Evolutionary conservation across 495 filamentous ascomycete genomes (phyloP).

Genomic region (Articulospora tetracladia): DNA sequence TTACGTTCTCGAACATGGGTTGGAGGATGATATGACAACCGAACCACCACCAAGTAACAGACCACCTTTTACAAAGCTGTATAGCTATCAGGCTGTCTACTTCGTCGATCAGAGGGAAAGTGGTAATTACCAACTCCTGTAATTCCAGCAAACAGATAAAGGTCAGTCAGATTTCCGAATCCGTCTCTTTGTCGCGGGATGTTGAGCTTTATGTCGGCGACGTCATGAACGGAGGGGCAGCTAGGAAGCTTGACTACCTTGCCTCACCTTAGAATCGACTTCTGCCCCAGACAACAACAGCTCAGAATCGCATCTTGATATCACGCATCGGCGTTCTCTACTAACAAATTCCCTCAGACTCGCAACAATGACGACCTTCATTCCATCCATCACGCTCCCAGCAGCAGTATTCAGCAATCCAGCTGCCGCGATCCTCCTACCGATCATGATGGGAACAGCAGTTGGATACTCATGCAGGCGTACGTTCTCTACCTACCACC

Average conservation of each 20-base stretch:
- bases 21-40: too few relatives aligned
- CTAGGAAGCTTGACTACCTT: neutral
- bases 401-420: slow-evolving; percentile 57
- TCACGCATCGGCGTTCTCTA: neutral
- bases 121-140: too few relatives aligned
- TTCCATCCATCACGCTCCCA: slow-evolving; percentile 59
- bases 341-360: neutral
- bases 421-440: slow-evolving; percentile 65
- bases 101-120: too few relatives aligned
- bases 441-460: slow-evolving; percentile 57
- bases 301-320: too few relatives aligned
- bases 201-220: neutral
- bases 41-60: too few relatives aligned
- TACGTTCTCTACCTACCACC: slow-evolving; percentile 32
- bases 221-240: neutral
- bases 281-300: too few relatives aligned
- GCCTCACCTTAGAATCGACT: too few relatives aligned
- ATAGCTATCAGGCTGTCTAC: too few relatives aligned
- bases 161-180: neutral
- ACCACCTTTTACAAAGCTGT: too few relatives aligned
- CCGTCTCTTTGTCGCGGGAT: neutral
- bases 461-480: slow-evolving; percentile 59
- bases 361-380: slow-evolving; percentile 62
- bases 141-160: too few relatives aligned
- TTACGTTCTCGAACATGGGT: too few relatives aligned